Evolutionary conservation across 1,139 yeast genomes (phyloP), one percentile per base, ranked within the genome.

Genomic region (Eremothecium gossypii): DNA sequence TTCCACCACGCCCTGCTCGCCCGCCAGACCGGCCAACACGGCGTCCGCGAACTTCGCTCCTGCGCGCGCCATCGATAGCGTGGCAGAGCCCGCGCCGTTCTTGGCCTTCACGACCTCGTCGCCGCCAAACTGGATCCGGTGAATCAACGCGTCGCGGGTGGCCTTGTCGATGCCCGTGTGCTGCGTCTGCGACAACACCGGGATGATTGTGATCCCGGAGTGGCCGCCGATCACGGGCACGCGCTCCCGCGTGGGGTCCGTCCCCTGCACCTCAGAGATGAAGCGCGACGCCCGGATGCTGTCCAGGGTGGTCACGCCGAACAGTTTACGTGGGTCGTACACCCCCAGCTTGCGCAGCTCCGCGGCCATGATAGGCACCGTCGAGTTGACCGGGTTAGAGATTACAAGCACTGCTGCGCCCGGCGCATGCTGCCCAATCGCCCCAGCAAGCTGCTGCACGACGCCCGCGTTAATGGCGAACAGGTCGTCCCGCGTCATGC

Each of bases 61-160:
- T 45, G 97, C 98, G 66, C 83, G 89, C 51, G 97, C 97, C 98
- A 91, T 91, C 47, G 97, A 89, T 64, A 91, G 76, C 52, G 98
- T 91, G 60, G 97, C 98, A 45, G 96, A 87, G 64, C 98, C 98
- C 57, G 96, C 96, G 70, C 98, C 98, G 62, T 84, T 80, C 79
- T 91, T 91, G 60, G 97, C 97, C 74, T 89, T 80, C 64, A 91
- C 97, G 56, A 91, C 97, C 73, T 89, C 97, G 65, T 89, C 97
- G 74, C 97, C 97, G 68, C 96, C 97, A 60, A 87, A 89, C 73
- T 89, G 97, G 63, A 89, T 91, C 73, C 97, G 82, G 76, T 86
- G 77, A 66, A 86, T 77, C 64, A 89, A 76, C 47, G 78, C 79
- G 53, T 85, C 84, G 55, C 70, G 69, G 49, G 68, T 65, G 58